A percentile compares a stretch with the other conserved stretches of the same genome.
Evolutionary conservation across 179 eudicot species (phyloP).

Genomic region (Patellifolia procumbens): DNA sequence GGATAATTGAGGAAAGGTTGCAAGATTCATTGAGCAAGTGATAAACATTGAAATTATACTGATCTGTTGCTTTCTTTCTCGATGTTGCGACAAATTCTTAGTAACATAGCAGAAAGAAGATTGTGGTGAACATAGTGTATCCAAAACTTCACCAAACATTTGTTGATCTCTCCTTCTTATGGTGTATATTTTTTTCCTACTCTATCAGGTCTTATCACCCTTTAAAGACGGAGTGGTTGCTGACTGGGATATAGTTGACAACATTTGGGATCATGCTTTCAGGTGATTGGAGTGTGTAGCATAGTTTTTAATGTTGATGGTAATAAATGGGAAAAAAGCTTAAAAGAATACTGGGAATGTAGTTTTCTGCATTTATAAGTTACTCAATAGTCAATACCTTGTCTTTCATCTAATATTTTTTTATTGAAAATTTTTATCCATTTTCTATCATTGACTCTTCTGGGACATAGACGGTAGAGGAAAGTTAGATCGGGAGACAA

Average conservation of each 20-base stretch:
- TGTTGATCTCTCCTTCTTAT: slow-evolving; percentile 6
- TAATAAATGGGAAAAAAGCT: neutral
- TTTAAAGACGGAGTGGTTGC: slow-evolving; percentile 83
- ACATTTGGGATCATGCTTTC: slow-evolving; percentile 93
- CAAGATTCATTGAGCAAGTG: slow-evolving; percentile 1
- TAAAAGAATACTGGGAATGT: neutral
- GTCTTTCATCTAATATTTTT: too few relatives aligned
- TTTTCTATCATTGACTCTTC: too few relatives aligned
- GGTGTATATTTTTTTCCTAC: neutral
- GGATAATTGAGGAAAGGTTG: neutral
- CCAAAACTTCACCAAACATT: neutral
- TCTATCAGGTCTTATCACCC: slow-evolving; percentile 72
- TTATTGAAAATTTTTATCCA: neutral
- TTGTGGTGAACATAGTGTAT: neutral
- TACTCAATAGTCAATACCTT: too few relatives aligned
- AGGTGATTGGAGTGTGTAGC: slow-evolving; percentile 45
- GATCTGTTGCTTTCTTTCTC: neutral
- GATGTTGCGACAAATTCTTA: neutral
- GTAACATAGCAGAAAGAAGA: slow-evolving; percentile 1
- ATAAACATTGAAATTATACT: slow-evolving; percentile 1
- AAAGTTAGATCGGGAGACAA: neutral
- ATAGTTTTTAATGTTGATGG: neutral
- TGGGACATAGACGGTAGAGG: neutral
- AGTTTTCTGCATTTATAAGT: slow-evolving; percentile 4
- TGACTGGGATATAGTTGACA: slow-evolving; percentile 95